phyloP scores from a whole-genome alignment of 306 rosid species.

The Acacia acuminata region DNA sequence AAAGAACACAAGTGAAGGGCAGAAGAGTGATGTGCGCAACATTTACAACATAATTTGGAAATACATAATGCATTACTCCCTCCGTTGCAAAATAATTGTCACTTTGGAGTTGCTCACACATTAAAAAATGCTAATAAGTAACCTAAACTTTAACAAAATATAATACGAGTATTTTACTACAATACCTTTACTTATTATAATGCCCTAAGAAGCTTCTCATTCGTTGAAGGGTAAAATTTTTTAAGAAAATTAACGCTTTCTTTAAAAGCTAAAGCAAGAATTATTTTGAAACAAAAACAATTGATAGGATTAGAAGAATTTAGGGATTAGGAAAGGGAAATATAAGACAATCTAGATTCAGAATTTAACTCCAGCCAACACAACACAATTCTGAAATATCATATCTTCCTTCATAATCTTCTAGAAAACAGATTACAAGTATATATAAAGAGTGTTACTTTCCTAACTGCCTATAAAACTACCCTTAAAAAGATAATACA shows the following conservation, averaged over 20 bases:
- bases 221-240: neutral
- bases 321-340: too few species aligned
- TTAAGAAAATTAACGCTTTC: neutral
- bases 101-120: neutral
- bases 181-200: neutral
- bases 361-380: too few species aligned
- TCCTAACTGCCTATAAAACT: too few species aligned
- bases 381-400: too few species aligned
- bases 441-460: too few species aligned
- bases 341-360: too few species aligned
- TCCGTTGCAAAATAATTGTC: neutral
- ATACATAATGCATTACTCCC: neutral
- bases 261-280: neutral
- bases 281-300: neutral
- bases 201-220: neutral
- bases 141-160: neutral
- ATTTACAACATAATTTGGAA: constrained; percentile 19
- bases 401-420: too few species aligned
- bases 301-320: too few species aligned
- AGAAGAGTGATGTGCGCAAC: neutral
- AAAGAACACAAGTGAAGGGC: constrained; percentile 9
- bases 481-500: too few species aligned
- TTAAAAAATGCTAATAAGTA: neutral
- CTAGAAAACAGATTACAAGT: too few species aligned
- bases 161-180: neutral